Evolutionary conservation across 495 filamentous ascomycete species (phyloP).

Genomic region (Annulohypoxylon nitens): DNA sequence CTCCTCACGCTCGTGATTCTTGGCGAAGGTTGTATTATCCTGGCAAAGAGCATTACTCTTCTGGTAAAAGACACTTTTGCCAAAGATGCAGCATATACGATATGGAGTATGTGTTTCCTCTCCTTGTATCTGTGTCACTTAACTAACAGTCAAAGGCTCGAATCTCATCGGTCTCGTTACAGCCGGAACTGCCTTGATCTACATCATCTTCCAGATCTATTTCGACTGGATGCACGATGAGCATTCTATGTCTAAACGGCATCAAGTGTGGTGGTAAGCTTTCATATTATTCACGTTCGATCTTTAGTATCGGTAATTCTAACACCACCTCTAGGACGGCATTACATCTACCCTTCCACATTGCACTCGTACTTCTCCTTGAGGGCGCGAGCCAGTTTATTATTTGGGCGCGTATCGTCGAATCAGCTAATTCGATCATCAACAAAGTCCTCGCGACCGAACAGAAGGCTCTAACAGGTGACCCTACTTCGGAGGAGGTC

Average conservation of each 20-base stretch:
- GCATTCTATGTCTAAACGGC: conserved; percentile 65
- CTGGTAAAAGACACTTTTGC: conserved; percentile 47
- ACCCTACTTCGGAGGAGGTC: conserved; percentile 28
- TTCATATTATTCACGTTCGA: conserved; percentile 63
- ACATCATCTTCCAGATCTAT: conserved; percentile 78
- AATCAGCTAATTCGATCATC: conserved; percentile 31
- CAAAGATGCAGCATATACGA: conserved; percentile 59
- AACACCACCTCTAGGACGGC: conserved; percentile 58
- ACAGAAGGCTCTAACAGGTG: not conserved
- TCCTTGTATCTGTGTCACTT: conserved; percentile 18
- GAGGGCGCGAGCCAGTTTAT: conserved; percentile 54
- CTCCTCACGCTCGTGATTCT: conserved; percentile 78
- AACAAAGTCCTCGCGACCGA: conserved; percentile 18
- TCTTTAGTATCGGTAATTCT: conserved; percentile 29
- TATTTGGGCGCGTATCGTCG: conserved; percentile 53
- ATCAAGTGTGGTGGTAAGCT: conserved; percentile 54
- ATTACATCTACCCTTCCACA: conserved; percentile 78
- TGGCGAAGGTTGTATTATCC: conserved; percentile 65
- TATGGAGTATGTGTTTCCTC: conserved; percentile 48
- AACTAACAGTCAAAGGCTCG: conserved; percentile 44
- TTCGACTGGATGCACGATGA: conserved; percentile 69
- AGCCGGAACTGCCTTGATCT: conserved; percentile 65
- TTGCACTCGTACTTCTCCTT: conserved; percentile 58
- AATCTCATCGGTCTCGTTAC: conserved; percentile 54
- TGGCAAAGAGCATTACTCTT: conserved; percentile 43